phyloP scores from a whole-genome alignment of 2,329 filamentous ascomycete genomes.

The Dactylellina parvicollis region DNA sequence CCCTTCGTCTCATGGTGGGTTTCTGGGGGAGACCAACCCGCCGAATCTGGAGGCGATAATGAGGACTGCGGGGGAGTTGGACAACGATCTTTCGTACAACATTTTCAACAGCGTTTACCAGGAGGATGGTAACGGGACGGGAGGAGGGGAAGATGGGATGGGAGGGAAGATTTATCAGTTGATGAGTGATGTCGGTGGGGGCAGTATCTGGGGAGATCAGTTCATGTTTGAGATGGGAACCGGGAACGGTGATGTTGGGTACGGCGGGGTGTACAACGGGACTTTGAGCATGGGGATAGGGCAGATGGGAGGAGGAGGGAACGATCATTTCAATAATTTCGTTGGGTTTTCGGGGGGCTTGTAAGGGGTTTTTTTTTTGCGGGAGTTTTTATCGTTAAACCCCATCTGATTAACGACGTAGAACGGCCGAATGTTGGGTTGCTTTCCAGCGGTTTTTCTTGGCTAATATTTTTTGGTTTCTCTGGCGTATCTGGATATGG shows the following conservation, averaged over 20 bases:
- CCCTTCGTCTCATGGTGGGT: conserved; percentile 30
- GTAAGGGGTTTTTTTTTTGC: not conserved
- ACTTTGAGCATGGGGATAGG: conserved; percentile 44
- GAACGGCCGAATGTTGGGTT: not conserved
- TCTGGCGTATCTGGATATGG: conserved; percentile 37
- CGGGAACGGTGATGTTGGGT: conserved; percentile 5
- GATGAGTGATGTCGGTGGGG: conserved; percentile 51
- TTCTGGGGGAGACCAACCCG: conserved; percentile 33
- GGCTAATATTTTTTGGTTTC: too few species aligned
- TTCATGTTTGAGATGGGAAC: conserved; percentile 45
- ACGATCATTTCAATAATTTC: conserved; percentile 49
- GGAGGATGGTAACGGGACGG: conserved; percentile 28
- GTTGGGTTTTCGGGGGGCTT: conserved; percentile 48
- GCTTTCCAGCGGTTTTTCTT: too few species aligned
- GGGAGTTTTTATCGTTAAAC: too few species aligned
- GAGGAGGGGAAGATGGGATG: conserved; percentile 39
- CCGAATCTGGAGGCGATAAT: conserved; percentile 50
- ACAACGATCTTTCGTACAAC: conserved; percentile 49
- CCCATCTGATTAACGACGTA: too few species aligned
- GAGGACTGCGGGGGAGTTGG: conserved; percentile 36
- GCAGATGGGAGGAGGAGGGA: conserved; percentile 11
- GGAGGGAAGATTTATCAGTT: conserved; percentile 51
- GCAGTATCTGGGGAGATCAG: conserved; percentile 49
- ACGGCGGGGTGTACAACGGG: conserved; percentile 26
- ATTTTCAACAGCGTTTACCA: conserved; percentile 48